Percentiles rank a stretch among this genome's conserved stretches.
Conservation (phyloP, 352 stramenopile species). For the Pythium guiyangense region DNA sequence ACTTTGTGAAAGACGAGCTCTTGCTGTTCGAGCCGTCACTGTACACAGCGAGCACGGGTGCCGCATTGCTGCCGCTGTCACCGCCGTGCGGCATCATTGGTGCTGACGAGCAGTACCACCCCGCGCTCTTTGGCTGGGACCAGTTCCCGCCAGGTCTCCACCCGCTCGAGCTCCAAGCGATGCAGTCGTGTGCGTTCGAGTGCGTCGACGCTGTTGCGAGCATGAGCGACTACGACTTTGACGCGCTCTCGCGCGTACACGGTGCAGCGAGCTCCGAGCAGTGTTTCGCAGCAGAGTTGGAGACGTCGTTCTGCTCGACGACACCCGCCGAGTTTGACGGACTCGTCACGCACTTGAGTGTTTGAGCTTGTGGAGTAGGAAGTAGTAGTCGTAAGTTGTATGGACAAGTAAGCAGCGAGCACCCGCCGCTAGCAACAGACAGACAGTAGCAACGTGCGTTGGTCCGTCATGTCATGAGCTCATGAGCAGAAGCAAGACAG, state of each 20-base stretch:
- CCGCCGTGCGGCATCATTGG: no score
- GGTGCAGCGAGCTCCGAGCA: background rate
- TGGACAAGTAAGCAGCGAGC: no score
- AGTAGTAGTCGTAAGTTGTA: background rate
- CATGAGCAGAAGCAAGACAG: no score
- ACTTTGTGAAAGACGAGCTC: slow-evolving; percentile 6
- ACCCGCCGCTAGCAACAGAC: no score
- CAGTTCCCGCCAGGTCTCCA: slow-evolving; percentile 2
- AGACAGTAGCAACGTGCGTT: no score
- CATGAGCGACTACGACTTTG: background rate
- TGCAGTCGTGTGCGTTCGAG: slow-evolving; percentile 1
- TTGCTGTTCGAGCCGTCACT: background rate
- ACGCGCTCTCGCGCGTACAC: background rate
- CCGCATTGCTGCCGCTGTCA: no score
- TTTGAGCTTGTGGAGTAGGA: background rate
- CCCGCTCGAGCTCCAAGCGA: background rate
- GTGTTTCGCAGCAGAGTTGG: background rate
- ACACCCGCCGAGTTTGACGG: slow-evolving; percentile 7
- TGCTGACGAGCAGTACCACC: slow-evolving; percentile 1
- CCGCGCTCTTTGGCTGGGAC: slow-evolving; percentile 5
- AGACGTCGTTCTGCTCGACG: background rate
- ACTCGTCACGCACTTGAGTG: slow-evolving; percentile 3
- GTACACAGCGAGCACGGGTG: background rate
- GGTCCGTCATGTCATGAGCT: no score
- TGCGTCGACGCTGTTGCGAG: background rate